Base-by-base conservation (phyloP, 2,329 filamentous ascomycete species). In the Pseudopyrenochaeta lycopersici region DNA sequence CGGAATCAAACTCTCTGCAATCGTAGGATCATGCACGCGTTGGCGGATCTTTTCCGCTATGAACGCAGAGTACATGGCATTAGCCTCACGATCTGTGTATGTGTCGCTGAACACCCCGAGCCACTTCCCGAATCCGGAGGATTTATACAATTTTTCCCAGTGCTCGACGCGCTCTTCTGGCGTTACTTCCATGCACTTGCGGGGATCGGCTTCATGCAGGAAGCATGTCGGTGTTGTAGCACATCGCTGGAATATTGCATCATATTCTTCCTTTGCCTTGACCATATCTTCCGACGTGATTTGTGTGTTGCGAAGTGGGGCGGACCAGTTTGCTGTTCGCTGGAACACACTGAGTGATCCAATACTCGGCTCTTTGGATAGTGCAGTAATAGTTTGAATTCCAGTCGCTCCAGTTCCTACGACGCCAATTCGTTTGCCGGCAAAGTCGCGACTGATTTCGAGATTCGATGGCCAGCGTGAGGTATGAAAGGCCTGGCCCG, bases 321-420 rank as follows among this genome's bases (percentile, higher is more conserved):
- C 63, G 0, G 83, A 84, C n/a, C 86, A 75, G 54, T 88, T 42
- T 17, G 40, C 40, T 29, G 40, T 42, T 12, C 40, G 40, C 23
- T 42, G 40, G 40, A 42, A 42, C n/a, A 42, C 40, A 14, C 27
- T 42, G 40, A 42, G 40, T 4, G 40, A 42, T 29, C 11, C 21
- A 30, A 42, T 88, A 0, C 17, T 48, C 29, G 21, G 60, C 27
- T 39, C 39, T 35, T 55, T 62, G n/a, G 46, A 57, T 18, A 65
- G 36, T 9, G 54, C 55, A 9, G 62, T 62, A 17, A 56, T 59
- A 32, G 86, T 81, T 60, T 88, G 86, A 1, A 88, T 82, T 0
- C 85, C 86, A 0, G 84, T 83, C 0, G 85, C 82, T 1, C 86
- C 86, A 0, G 84, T 88, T 12, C 86, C 86, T 40, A 88, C 84